These are phyloP conservation scores for Firmiana major DNA, from an alignment of 345 rosid species.

Conservation along the genomic window DNA sequence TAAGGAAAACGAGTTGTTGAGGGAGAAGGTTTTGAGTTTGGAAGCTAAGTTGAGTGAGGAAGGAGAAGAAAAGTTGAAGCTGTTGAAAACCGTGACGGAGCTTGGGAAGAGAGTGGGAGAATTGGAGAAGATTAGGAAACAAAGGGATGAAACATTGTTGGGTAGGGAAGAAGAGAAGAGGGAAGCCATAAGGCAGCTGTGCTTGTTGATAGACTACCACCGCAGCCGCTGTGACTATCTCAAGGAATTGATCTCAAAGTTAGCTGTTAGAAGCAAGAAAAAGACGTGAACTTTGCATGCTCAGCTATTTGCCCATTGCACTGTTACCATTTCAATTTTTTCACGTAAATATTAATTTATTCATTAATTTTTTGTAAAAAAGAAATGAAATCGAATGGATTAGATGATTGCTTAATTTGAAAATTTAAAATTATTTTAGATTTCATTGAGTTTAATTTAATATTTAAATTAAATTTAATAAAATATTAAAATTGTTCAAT, in stretches of 20 bases:
- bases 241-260: slow-evolving; percentile 42
- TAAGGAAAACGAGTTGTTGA: slow-evolving; percentile 35
- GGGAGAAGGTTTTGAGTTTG: slow-evolving; percentile 15
- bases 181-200: slow-evolving; percentile 79
- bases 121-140: slow-evolving; percentile 38
- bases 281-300: slow-evolving; percentile 12
- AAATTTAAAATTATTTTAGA: too few species aligned
- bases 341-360: too few species aligned
- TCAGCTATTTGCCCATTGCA: background rate
- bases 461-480: too few species aligned
- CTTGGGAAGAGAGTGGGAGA: slow-evolving; percentile 36
- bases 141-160: slow-evolving; percentile 40
- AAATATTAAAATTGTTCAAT: too few species aligned
- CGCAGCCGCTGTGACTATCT: slow-evolving; percentile 54
- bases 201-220: slow-evolving; percentile 78
- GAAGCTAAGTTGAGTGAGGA: slow-evolving; percentile 37
- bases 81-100: slow-evolving; percentile 27
- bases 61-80: slow-evolving; percentile 37
- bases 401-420: too few species aligned
- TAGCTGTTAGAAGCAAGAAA: slow-evolving; percentile 31
- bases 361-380: too few species aligned
- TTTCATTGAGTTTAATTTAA: too few species aligned
- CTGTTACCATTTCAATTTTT: too few species aligned
- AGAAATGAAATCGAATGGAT: too few species aligned
- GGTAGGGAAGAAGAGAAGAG: slow-evolving; percentile 69